Base-by-base conservation (phyloP, 2,329 filamentous ascomycete species). In the Exophiala viscosa region DNA sequence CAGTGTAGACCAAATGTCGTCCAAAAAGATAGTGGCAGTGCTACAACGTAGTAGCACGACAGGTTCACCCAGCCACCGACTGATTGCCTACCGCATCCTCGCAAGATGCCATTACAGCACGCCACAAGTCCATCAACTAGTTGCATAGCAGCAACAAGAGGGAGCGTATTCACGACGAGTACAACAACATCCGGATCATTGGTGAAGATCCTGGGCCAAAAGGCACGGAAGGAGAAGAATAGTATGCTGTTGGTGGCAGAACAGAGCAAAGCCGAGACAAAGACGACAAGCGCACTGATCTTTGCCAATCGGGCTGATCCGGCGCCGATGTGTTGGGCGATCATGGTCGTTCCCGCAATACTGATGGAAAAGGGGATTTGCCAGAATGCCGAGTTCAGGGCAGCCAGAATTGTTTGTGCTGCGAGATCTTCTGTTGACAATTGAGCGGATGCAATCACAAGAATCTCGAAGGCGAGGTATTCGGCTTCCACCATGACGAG, bases 401-500 rank as follows among this genome's bases (percentile, higher is more conserved):
- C 88, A 38, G 83, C 79, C 3, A 95, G 72, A 8, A 93, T 83
- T 48, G 84, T 88, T 69, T 95, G 88, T 1, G 89, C 88, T 0
- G 89, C 89, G 1, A 95, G 77, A 60, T 86, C 82, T 28, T 82
- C 81, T 2, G 85, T 79, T 4, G 84, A 85, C 47, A 93, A 82
- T 60, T 84, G 85, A 52, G 83, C 86, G 0, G 86, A 79, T n/a
- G 82, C 80, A 8, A 93, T 74, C 0, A 87, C 91, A 52, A 92
- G 74, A 45, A 91, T 83, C 66, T 95, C 89, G 68, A 95, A 93
- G 5, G 88, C 88, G n/a, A 92, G 77, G 74, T 86, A 92, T 66
- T 93, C 89, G 3, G 88, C 87, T 65, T 90, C 81, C 1, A 93
- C 84, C 87, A 93, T 93, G 60, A 91, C 73, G 68, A 93, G 83